Conservation (phyloP, 2,329 filamentous ascomycete species). For the Dendryphion nanum region DNA sequence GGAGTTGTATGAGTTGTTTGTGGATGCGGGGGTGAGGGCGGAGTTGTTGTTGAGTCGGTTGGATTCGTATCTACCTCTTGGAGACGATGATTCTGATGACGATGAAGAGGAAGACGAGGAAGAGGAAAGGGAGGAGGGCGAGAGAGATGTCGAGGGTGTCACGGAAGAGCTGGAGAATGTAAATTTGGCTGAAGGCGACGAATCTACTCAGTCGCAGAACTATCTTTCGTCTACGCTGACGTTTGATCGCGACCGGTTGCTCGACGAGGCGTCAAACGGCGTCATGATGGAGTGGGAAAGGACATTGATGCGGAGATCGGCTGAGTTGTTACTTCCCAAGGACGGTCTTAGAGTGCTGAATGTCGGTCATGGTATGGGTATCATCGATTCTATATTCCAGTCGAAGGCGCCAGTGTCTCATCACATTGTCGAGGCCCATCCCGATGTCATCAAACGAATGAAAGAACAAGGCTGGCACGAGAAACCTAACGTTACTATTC, state of each 20-base stretch:
- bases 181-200: conserved; percentile 23
- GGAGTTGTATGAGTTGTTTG: conserved; percentile 75
- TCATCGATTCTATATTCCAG: conserved; percentile 50
- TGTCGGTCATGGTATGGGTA: conserved; percentile 53
- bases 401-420: conserved; percentile 44
- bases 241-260: conserved; percentile 47
- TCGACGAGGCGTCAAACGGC: conserved; percentile 50
- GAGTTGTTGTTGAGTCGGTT: conserved; percentile 82
- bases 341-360: conserved; percentile 48
- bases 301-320: conserved; percentile 48
- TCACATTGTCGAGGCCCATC: conserved; percentile 54
- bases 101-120: conserved; percentile 46
- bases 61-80: conserved; percentile 75
- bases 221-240: conserved; percentile 50
- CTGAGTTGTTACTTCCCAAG: conserved; percentile 41
- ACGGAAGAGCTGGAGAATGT: conserved; percentile 24
- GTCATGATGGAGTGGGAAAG: conserved; percentile 57
- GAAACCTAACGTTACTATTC: conserved; percentile 49
- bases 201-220: conserved; percentile 45
- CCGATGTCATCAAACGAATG: conserved; percentile 47
- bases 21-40: conserved; percentile 86
- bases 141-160: conserved; percentile 14
- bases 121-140: conserved; percentile 16
- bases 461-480: conserved; percentile 48
- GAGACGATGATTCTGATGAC: conserved; percentile 54